Base-by-base conservation (phyloP, 208 protist species). In the Leishmania tarentolae region DNA sequence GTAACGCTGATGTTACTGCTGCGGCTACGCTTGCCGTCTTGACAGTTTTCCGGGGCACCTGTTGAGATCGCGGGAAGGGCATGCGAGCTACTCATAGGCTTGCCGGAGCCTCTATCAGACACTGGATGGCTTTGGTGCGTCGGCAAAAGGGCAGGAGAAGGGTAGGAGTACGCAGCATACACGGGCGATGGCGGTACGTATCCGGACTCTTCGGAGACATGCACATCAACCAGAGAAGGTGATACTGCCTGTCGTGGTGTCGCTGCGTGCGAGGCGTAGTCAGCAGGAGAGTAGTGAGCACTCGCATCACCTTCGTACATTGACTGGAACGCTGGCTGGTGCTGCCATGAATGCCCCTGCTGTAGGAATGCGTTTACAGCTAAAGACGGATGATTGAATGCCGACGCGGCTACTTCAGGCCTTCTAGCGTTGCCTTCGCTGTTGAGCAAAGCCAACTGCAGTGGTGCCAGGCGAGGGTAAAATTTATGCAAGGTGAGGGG, bases 401-500 rank as follows among this genome's bases (percentile, higher is more conserved):
- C 28, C 42, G 3, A 21, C 31, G 24, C 37, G 40, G 56, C 21
- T 65, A 17, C 74, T 24, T 37, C 40, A 44, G 52, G 35, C 15
- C 17, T 17, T 9, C 19, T 40, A 13, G 0, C n/a, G 6, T 3
- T 63, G 15, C 11, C 50, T 21, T 56, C 52, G 35, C 3, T 52
- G 5, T 7, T 61, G n/a, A 50, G 44, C 31, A 40, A 68, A 3
- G 73, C 8, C 82, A 76, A 75, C 65, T 57, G 63, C 47, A 70
- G 42, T 11, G 78, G 61, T 3, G 72, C 73, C 59, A 75, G 73
- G 73, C 66, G 37, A 6, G 70, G 72, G 53, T 81, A 75, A 50
- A 85, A 85, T 42, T 71, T 82, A 9, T 75, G 77, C 37, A 69
- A 59, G 17, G 21, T n/a, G n/a, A 81, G 71, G 17, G 75, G 76